phyloP scores from a whole-genome alignment of 2,329 filamentous ascomycete genomes.

The Ceratocystis smalleyi region DNA sequence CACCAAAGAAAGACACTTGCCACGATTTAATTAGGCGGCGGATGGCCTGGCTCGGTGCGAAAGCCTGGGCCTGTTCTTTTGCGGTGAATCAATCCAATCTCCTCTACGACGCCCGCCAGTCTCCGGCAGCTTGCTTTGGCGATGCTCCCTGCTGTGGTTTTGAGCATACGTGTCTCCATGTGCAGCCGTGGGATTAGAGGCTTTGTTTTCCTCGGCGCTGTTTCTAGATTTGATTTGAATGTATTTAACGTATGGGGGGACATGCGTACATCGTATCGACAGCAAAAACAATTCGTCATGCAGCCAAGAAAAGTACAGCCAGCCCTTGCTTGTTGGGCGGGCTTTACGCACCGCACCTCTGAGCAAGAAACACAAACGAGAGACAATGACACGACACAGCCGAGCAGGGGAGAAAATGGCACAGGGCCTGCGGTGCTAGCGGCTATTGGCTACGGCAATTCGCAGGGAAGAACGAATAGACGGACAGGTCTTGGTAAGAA shows the following conservation, averaged over 20 bases:
- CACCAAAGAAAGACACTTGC: background rate
- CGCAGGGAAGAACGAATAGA: background rate
- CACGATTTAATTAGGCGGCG: background rate
- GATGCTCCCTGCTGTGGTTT: background rate
- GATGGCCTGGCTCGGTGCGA: background rate
- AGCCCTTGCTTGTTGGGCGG: background rate
- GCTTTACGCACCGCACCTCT: background rate
- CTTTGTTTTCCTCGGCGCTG: background rate
- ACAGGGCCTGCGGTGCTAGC: background rate
- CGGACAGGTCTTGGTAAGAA: background rate
- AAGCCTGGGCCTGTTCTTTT: background rate
- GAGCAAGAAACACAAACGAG: background rate
- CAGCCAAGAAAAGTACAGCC: background rate
- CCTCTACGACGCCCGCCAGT: background rate
- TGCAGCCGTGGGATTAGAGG: background rate
- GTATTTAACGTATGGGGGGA: background rate
- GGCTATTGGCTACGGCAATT: constrained; percentile 1
- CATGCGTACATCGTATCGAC: background rate
- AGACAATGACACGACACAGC: background rate
- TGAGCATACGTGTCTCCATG: background rate
- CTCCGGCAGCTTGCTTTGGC: background rate
- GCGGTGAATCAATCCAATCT: background rate
- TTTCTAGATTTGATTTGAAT: background rate
- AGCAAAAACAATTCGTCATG: background rate
- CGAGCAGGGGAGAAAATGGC: background rate